These are phyloP conservation scores for Globisporangium iwayamae DNA, from an alignment of 352 stramenopile species.

Conservation along the genomic window DNA sequence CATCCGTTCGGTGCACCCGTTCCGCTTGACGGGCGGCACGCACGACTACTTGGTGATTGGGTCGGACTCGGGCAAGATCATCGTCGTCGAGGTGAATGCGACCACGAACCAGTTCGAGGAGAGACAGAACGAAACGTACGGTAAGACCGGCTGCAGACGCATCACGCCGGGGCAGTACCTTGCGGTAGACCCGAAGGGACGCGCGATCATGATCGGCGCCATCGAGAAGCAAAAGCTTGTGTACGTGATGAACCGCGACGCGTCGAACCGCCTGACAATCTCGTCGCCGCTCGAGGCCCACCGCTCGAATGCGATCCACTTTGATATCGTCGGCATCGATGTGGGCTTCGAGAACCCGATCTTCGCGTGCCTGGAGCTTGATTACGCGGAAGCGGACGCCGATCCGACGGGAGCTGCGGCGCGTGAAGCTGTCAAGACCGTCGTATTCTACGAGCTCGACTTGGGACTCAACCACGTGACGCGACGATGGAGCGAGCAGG, in stretches of 20 bases:
- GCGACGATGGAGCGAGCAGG: constrained; percentile 90
- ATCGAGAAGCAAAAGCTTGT: constrained; percentile 99
- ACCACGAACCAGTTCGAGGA: constrained; percentile 68
- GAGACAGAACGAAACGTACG: constrained; percentile 94
- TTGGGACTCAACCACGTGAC: constrained; percentile 99
- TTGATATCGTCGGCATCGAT: constrained; percentile 94
- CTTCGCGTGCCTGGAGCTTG: constrained; percentile 96
- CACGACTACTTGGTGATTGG: constrained; percentile 96
- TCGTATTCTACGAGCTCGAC: constrained; percentile 99
- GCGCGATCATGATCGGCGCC: constrained; percentile 94
- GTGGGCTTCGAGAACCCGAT: constrained; percentile 99
- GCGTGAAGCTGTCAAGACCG: constrained; percentile 86
- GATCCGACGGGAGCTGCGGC: constrained; percentile 69
- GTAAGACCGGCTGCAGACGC: constrained; percentile 95
- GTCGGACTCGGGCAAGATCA: constrained; percentile 95
- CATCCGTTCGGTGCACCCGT: constrained; percentile 89
- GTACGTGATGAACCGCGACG: constrained; percentile 98
- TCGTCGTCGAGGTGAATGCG: constrained; percentile 93
- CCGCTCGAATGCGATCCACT: constrained; percentile 93
- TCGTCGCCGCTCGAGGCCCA: constrained; percentile 98
- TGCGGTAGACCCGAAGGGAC: constrained; percentile 95
- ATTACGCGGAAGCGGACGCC: constrained; percentile 90
- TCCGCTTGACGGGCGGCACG: constrained; percentile 81
- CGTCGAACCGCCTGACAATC: constrained; percentile 93
- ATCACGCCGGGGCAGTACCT: constrained; percentile 98